Percentiles rank a stretch among this genome's conserved stretches.
Evolutionary conservation across 345 rosid species (phyloP).

Genomic region (Pugionium dolabratum): DNA sequence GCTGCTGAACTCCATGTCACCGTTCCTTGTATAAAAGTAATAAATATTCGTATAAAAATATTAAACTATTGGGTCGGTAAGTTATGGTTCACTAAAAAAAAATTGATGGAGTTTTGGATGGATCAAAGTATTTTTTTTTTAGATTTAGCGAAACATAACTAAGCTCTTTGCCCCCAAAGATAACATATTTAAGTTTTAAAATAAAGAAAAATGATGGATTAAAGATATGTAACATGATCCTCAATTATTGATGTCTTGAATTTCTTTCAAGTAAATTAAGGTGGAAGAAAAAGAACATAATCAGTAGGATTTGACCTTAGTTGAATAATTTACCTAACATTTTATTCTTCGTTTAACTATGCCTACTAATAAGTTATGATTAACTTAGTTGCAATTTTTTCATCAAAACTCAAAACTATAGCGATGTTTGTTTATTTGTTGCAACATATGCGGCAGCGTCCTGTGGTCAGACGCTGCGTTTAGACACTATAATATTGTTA

Average conservation of each 20-base stretch:
- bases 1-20: too few relatives aligned
- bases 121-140: too few relatives aligned
- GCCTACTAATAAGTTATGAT: too few relatives aligned
- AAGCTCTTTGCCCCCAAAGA: background rate
- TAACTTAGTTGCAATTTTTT: background rate
- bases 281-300: slow-evolving; percentile 2
- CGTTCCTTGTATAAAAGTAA: too few relatives aligned
- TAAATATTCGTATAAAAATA: too few relatives aligned
- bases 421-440: too few relatives aligned
- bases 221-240: background rate
- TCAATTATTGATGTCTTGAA: slow-evolving; percentile 17
- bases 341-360: background rate
- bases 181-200: background rate
- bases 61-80: too few relatives aligned
- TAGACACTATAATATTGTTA: too few relatives aligned
- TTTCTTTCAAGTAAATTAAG: background rate
- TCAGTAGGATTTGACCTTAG: slow-evolving; percentile 17
- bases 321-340: slow-evolving; percentile 3
- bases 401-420: background rate
- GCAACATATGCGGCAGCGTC: too few relatives aligned
- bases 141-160: background rate
- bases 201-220: background rate
- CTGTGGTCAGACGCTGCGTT: too few relatives aligned
- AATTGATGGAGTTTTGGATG: too few relatives aligned
- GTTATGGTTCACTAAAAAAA: too few relatives aligned